Evolutionary conservation across 2,329 filamentous ascomycete genomes (phyloP), one percentile per base, ranked within the genome.

Genomic region (Boeremia exigua): DNA sequence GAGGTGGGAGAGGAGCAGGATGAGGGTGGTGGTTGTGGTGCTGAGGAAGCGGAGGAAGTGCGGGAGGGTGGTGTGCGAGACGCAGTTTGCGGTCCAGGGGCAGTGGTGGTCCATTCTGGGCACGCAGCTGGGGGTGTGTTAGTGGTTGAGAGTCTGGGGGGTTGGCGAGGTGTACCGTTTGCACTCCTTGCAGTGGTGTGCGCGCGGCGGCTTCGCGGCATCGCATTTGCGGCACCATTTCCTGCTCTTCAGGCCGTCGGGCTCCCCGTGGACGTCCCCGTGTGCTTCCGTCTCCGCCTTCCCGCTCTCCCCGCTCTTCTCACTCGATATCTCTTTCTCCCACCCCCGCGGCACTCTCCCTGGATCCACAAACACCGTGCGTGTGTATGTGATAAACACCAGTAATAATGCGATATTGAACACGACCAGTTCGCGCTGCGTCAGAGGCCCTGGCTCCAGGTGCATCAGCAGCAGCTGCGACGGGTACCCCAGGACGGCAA

Each of bases 51-150:
- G 89, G 42, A 92, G 61, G 75, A 95, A 95, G 77, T 94, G 88
- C 7, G 91, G 91, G 67, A 92, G 90, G 1, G 89, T 93, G 57
- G 87, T 88, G 74, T 92, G 84, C 11, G 89, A 92, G 48, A 95
- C 89, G 78, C 91, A 96, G 76, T 93, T 94, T 58, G 78, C 80
- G 3, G 90, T 94, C 91, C 91, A 95, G 2, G 91, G 90, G 70
- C 91, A 95, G 78, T 96, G 90, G 77, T 92, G 89, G 77, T 93
- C 90, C 90, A 93, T 93, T 76, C 86, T 89, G 33, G 89, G 88
- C 44, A 92, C 84, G 74, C 90, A 92, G 65, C 83, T 85, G 48
- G 8, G 6, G 12, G 2, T n/a, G 3, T 36, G 17, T 54, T 14
- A 17, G 28, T 17, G 6, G 33, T 1, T 9, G 15, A 10, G 9